Percentiles rank a stretch among this genome's conserved stretches.
Evolutionary conservation across 148 eudicot genomes (phyloP).

Genomic region (Diospyros lotus): DNA sequence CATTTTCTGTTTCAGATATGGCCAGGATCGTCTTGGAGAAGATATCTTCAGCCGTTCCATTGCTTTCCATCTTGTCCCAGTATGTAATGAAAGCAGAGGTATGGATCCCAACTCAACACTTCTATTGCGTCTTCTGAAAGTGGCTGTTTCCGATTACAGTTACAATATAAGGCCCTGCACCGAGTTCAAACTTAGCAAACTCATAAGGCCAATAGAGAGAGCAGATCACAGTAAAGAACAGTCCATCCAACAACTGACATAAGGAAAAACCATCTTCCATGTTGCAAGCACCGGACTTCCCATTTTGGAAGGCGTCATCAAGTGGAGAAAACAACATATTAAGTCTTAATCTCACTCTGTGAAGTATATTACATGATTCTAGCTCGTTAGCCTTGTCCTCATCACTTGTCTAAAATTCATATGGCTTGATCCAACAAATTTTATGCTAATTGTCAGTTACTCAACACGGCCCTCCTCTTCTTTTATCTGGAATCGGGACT

Average conservation of each 20-base stretch:
- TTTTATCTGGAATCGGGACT: too few species aligned
- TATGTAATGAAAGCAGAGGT: background rate
- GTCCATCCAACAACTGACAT: background rate
- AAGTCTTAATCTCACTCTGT: too few species aligned
- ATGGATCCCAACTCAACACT: background rate
- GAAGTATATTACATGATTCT: too few species aligned
- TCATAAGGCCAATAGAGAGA: background rate
- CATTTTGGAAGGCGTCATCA: background rate
- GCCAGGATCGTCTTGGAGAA: conserved; percentile 7
- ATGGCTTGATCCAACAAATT: too few species aligned
- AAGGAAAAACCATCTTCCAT: background rate
- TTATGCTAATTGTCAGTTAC: too few species aligned
- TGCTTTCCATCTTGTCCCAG: conserved; percentile 5
- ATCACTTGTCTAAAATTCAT: too few species aligned
- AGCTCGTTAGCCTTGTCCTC: too few species aligned
- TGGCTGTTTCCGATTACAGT: background rate
- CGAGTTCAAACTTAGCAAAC: background rate
- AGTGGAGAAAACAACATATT: background rate
- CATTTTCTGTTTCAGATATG: conserved; percentile 7
- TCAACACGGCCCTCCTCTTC: too few species aligned
- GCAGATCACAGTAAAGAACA: background rate
- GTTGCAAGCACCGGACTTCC: background rate
- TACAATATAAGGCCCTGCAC: background rate
- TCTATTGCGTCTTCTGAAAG: background rate
- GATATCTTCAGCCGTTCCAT: conserved; percentile 5